Evolutionary conservation across 2,329 filamentous ascomycete species (phyloP).

Genomic region (Beauveria brongniartii): DNA sequence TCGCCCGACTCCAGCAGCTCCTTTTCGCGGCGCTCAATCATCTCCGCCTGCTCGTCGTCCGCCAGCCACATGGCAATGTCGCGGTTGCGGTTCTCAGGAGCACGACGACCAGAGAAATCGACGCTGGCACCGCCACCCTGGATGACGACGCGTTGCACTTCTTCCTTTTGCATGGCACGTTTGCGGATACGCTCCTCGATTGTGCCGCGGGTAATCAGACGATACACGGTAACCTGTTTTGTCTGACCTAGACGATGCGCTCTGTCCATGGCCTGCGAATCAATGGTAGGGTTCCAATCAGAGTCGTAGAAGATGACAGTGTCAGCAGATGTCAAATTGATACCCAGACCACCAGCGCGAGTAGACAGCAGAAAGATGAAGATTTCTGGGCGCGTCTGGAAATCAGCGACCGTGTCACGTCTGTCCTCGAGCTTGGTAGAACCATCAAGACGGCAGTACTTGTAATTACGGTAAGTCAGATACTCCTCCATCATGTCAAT

Average conservation of each 20-base stretch:
- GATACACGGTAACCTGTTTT: slow-evolving; percentile 91
- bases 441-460: slow-evolving; percentile 92
- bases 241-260: slow-evolving; percentile 97
- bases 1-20: slow-evolving; percentile 71
- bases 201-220: slow-evolving; percentile 90
- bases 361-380: slow-evolving; percentile 97
- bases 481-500: slow-evolving; percentile 99
- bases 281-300: slow-evolving; percentile 98
- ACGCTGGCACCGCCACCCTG: slow-evolving; percentile 84
- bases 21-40: slow-evolving; percentile 87
- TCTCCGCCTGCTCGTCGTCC: slow-evolving; percentile 90
- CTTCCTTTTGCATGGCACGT: slow-evolving; percentile 94
- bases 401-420: slow-evolving; percentile 91
- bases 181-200: slow-evolving; percentile 98
- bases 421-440: slow-evolving; percentile 96
- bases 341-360: slow-evolving; percentile 92
- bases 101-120: slow-evolving; percentile 89
- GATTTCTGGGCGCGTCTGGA: slow-evolving; percentile 89
- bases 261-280: slow-evolving; percentile 97
- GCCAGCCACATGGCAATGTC: slow-evolving; percentile 99
- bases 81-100: slow-evolving; percentile 86
- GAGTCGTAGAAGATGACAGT: slow-evolving; percentile 99
- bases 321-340: slow-evolving; percentile 92
- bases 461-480: slow-evolving; percentile 97
- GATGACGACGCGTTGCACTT: slow-evolving; percentile 95